phyloP scores from a whole-genome alignment of 441 rosid genomes.

The Hura crepitans region DNA sequence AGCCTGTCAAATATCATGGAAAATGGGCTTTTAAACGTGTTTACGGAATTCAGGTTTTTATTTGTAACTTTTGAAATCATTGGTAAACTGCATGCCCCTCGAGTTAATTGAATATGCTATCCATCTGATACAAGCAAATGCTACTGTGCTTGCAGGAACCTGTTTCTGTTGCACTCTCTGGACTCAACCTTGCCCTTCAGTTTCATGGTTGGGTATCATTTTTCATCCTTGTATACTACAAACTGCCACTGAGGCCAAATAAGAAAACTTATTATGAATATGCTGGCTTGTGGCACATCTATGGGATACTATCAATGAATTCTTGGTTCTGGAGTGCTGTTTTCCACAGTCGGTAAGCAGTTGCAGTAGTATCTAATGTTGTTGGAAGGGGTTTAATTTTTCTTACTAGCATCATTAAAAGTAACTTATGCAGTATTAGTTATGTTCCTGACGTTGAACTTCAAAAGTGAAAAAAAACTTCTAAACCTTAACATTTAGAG shows the following conservation, averaged over 20 bases:
- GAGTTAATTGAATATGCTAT: background rate
- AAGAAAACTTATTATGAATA: conserved; percentile 71
- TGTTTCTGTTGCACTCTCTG: conserved; percentile 77
- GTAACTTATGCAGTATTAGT: background rate
- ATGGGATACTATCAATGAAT: conserved; percentile 66
- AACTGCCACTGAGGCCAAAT: conserved; percentile 53
- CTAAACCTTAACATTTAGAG: background rate
- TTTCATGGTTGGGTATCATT: conserved; percentile 93
- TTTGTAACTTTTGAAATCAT: conserved; percentile 8
- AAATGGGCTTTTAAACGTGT: conserved; percentile 89
- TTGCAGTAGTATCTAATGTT: background rate
- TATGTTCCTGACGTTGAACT: background rate
- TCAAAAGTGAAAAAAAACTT: background rate
- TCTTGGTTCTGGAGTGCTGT: conserved; percentile 91
- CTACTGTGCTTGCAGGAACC: conserved; percentile 55
- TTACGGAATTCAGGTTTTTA: conserved; percentile 73
- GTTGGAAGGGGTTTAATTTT: conserved; percentile 4
- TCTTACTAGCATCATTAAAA: conserved; percentile 1
- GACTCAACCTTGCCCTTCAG: conserved; percentile 75
- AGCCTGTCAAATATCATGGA: conserved; percentile 82
- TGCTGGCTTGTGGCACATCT: conserved; percentile 69
- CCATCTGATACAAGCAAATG: conserved; percentile 7
- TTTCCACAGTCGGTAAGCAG: conserved; percentile 71
- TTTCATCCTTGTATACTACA: conserved; percentile 73
- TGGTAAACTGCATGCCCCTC: background rate